Evolutionary conservation across 106 monocot genomes (phyloP), one percentile per base, ranked within the genome.

Genomic region (Platanthera guangdongensis): DNA sequence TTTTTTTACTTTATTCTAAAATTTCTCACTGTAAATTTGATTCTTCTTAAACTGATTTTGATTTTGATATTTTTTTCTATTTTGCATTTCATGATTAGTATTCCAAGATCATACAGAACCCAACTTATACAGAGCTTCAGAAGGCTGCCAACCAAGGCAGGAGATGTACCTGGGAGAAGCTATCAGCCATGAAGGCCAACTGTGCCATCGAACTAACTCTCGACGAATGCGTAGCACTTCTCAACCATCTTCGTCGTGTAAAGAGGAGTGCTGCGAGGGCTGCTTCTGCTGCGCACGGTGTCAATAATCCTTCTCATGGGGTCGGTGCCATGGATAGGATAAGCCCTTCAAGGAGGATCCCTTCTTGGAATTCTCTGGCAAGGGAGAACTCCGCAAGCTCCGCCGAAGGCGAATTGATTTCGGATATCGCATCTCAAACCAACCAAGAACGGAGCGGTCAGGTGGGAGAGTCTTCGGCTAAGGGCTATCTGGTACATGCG

Each of bases 81-180:
- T 50, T 28, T 9, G 78, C 47, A 52, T 60, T 48, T 15, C 53
- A 15, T 32, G 77, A 47, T 46, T 81, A 94, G 90, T 88, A 88
- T 53, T 90, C 85, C 8, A 94, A 94, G 80, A 84, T 94, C 21
- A 85, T 94, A 80, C 88, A 85, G 70, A 94, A 94, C 48, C 94
- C 90, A 71, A 85, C 90, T 25, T 82, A 90, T 72, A 47, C 77
- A 57, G 94, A 94, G 55, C 85, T 88, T 74, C 90, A 94, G 68
- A 94, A 90, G 80, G 86, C 94, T 65, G 83, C 85, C 12, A 94
- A 94, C 77, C 94, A 94, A 77, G 94, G 94, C 3, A 88, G 94
- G 57, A 84, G 88, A 45, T 90, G 90, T 78, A 89, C 94, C 2
- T 94, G 94, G 94, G 90, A 94, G 84, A 91, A 94, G 68, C 85